phyloP scores from a whole-genome alignment of 768 basidiomycete genomes.

The Mycena amicta region DNA sequence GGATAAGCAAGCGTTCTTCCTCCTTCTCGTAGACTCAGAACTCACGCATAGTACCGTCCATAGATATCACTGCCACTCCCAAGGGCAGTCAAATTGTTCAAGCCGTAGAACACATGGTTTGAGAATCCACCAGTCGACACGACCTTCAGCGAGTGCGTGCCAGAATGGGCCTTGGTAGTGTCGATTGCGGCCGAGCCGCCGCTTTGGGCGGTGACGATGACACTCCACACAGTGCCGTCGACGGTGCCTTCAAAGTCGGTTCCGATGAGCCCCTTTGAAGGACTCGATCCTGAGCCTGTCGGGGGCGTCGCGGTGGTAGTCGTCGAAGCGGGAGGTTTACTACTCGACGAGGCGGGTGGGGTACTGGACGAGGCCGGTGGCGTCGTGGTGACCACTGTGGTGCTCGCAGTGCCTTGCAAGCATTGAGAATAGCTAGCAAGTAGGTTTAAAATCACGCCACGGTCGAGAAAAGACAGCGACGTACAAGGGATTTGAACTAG shows the following conservation, averaged over 20 bases:
- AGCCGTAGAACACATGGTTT: constrained; percentile 21
- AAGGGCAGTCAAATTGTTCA: constrained; percentile 22
- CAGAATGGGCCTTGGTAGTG: constrained; percentile 24
- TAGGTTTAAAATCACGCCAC: too few species aligned
- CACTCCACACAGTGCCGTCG: constrained; percentile 20
- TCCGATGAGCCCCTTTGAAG: constrained; percentile 18
- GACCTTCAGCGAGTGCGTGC: constrained; percentile 23
- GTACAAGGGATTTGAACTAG: constrained; percentile 18
- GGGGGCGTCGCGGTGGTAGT: constrained; percentile 19
- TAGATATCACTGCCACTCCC: constrained; percentile 21
- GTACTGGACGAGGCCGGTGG: constrained; percentile 11
- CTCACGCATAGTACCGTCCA: constrained; percentile 25
- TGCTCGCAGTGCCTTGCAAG: constrained; percentile 16
- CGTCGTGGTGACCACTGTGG: constrained; percentile 12
- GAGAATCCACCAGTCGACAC: constrained; percentile 21
- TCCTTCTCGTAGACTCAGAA: constrained; percentile 13
- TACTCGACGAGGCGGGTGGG: too few species aligned
- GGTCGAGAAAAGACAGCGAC: constrained; percentile 7
- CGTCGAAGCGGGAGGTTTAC: constrained; percentile 6
- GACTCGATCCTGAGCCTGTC: constrained; percentile 12
- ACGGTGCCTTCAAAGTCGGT: constrained; percentile 23
- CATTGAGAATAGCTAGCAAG: constrained; percentile 23
- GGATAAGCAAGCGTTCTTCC: constrained; percentile 7
- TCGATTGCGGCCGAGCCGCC: constrained; percentile 23
- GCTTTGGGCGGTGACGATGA: constrained; percentile 23